Conservation (phyloP, 805 yeast species). For the Ogataea trehaloabstinens region DNA sequence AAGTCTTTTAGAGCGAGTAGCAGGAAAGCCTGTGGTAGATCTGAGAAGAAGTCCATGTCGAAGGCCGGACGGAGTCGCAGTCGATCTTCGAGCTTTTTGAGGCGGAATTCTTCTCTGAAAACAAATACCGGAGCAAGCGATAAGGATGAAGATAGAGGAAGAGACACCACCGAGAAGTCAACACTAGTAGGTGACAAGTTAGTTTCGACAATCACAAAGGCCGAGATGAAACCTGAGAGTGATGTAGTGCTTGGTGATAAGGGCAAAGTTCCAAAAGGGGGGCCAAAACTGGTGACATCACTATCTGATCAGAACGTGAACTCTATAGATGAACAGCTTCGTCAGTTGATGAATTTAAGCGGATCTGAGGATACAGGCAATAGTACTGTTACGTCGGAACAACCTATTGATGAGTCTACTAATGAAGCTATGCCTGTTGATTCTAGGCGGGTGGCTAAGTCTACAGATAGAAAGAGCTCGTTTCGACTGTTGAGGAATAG, state of each 20-base stretch:
- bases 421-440: background rate
- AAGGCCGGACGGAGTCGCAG: slow-evolving; percentile 15
- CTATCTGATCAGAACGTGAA: slow-evolving; percentile 12
- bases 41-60: slow-evolving; percentile 14
- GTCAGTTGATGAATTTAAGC: slow-evolving; percentile 5
- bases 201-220: background rate
- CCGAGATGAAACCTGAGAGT: background rate
- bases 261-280: background rate
- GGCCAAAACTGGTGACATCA: background rate
- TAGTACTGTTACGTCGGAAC: background rate
- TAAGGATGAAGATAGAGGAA: slow-evolving; percentile 13
- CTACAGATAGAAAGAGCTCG: background rate
- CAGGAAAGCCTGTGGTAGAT: slow-evolving; percentile 13
- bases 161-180: slow-evolving; percentile 3
- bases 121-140: background rate
- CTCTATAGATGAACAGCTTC: slow-evolving; percentile 11
- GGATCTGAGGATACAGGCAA: background rate
- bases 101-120: slow-evolving; percentile 4
- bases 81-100: slow-evolving; percentile 12
- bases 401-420: background rate
- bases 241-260: background rate
- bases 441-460: background rate
- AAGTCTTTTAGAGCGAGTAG: slow-evolving; percentile 18
- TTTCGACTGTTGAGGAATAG: background rate
- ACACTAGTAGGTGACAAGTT: slow-evolving; percentile 3